A percentile compares a stretch with the other conserved stretches of the same genome.
These are phyloP conservation scores for Botryotinia convoluta DNA, from an alignment of 2,329 filamentous ascomycete genomes.

Conservation along the genomic window DNA sequence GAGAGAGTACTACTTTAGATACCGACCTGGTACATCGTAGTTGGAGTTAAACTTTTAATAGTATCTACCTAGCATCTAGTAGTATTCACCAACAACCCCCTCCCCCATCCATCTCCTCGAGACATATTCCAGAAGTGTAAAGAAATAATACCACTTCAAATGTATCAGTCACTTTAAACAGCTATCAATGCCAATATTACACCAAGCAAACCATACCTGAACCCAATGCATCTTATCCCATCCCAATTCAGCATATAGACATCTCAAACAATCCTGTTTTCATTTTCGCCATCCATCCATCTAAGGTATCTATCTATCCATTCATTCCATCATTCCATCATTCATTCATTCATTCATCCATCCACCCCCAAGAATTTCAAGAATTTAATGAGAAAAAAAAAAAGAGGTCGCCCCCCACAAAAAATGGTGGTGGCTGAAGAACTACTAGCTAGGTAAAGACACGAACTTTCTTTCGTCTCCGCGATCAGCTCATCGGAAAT, in stretches of 20 bases:
- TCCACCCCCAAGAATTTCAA: background rate
- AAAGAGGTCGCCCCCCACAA: background rate
- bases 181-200: background rate
- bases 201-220: background rate
- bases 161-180: background rate
- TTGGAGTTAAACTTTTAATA: background rate
- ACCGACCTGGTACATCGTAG: background rate
- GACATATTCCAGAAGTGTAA: background rate
- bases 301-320: background rate
- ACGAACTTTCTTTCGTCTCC: background rate
- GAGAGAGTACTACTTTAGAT: background rate
- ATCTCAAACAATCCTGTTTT: background rate
- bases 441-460: background rate
- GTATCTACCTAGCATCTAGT: background rate
- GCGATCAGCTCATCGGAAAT: slow-evolving; percentile 1
- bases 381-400: background rate
- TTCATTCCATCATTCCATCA: background rate
- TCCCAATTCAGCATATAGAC: background rate
- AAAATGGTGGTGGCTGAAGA: slow-evolving; percentile 11
- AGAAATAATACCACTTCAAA: background rate
- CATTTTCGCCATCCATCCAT: background rate
- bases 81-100: background rate
- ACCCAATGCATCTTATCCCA: background rate
- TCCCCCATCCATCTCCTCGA: background rate
- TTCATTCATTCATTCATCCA: too few species aligned